Conservation (phyloP, 2,329 filamentous ascomycete species). For the Colletotrichum plurivorum region DNA sequence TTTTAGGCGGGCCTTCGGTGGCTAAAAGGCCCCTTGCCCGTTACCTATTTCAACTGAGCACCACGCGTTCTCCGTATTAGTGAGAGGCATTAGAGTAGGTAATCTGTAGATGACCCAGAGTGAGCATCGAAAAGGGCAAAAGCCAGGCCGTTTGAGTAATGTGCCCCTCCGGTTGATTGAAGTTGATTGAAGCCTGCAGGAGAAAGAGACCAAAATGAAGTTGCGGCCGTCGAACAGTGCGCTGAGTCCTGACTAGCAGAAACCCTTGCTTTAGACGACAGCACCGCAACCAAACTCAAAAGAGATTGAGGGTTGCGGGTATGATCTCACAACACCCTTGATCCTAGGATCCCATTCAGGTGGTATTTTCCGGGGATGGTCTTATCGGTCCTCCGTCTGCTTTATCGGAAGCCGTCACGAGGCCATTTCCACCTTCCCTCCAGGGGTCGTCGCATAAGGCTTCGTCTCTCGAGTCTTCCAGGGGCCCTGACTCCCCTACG, state of each 20-base stretch:
- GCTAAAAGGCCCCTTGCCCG: slow-evolving; percentile 6
- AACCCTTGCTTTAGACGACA: not conserved
- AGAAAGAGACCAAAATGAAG: not conserved
- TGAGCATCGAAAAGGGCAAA: slow-evolving; percentile 8
- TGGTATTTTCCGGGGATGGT: slow-evolving; percentile 36
- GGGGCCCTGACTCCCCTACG: slow-evolving; percentile 16
- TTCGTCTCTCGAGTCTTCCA: slow-evolving; percentile 15
- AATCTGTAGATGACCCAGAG: not conserved
- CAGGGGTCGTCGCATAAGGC: slow-evolving; percentile 18
- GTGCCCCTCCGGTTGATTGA: slow-evolving; percentile 11
- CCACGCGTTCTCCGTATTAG: not conserved
- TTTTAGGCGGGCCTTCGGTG: slow-evolving; percentile 1
- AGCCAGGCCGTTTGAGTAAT: slow-evolving; percentile 13
- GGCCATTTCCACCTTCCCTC: slow-evolving; percentile 3
- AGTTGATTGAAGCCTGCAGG: slow-evolving; percentile 17
- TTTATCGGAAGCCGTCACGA: slow-evolving; percentile 28
- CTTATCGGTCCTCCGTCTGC: slow-evolving; percentile 14
- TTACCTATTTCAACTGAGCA: slow-evolving; percentile 10
- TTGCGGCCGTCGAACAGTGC: not conserved
- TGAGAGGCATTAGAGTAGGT: too few species aligned
- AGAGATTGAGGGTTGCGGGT: slow-evolving; percentile 23
- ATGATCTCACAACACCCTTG: slow-evolving; percentile 25
- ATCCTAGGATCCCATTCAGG: slow-evolving; percentile 32
- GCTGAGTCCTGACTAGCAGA: slow-evolving; percentile 16
- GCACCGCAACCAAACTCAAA: slow-evolving; percentile 25